Conservation (phyloP, 495 filamentous ascomycete species). For the Penicillium alfredii region DNA sequence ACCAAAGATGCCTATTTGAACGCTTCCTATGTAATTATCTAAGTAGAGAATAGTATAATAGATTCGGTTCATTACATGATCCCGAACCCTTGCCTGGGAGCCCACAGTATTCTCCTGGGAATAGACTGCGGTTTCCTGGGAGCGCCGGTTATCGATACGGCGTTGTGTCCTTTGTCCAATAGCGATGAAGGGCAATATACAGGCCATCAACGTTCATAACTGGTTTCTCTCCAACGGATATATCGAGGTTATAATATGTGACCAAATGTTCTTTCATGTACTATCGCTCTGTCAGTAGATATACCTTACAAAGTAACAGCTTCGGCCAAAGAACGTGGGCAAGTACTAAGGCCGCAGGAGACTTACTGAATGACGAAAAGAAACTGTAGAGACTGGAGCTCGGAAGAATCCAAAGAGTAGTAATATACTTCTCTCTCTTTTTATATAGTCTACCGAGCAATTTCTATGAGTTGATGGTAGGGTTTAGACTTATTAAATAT, state of each 20-base stretch:
- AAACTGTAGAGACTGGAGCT: not conserved
- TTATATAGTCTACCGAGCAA: too few species aligned
- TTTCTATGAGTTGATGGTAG: too few species aligned
- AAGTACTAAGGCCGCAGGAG: not conserved
- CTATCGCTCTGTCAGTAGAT: constrained; percentile 1
- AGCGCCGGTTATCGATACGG: too few species aligned
- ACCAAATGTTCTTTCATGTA: constrained; percentile 11
- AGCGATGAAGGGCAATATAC: constrained; percentile 10
- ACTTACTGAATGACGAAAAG: not conserved
- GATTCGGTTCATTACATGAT: too few species aligned
- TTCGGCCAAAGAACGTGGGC: not conserved
- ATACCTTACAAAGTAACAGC: too few species aligned
- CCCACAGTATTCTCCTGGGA: too few species aligned
- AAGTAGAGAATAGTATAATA: too few species aligned
- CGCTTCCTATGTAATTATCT: too few species aligned
- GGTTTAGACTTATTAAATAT: constrained; percentile 8
- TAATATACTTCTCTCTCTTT: too few species aligned
- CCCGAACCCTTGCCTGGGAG: too few species aligned
- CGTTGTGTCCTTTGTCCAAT: constrained; percentile 9
- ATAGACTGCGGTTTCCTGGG: too few species aligned
- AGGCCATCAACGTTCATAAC: constrained; percentile 14
- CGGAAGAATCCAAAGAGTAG: not conserved
- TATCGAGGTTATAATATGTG: constrained; percentile 8
- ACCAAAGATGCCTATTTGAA: too few species aligned
- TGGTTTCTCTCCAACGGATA: constrained; percentile 10